These are phyloP conservation scores for Starmerella powellii DNA, from an alignment of 805 yeast genomes.

Conservation along the genomic window DNA sequence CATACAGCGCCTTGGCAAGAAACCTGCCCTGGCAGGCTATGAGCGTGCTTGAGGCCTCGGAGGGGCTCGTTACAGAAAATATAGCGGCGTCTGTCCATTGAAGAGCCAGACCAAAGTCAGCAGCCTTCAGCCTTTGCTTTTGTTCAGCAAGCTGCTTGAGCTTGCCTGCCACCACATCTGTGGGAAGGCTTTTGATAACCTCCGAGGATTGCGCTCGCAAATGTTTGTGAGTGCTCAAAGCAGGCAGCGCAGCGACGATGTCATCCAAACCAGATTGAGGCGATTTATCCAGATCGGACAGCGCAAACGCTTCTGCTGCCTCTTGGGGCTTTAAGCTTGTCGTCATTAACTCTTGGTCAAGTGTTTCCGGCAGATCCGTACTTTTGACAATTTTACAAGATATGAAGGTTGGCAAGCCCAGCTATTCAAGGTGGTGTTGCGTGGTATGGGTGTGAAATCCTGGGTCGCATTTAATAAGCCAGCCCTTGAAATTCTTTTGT, in stretches of 20 bases:
- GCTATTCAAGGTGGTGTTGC: too few species aligned
- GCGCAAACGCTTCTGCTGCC: background rate
- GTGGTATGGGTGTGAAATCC: too few species aligned
- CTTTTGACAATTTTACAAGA: too few species aligned
- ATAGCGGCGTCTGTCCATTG: conserved; percentile 3
- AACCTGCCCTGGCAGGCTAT: conserved; percentile 6
- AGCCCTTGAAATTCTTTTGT: background rate
- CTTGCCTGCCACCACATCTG: background rate
- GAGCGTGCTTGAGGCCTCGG: background rate
- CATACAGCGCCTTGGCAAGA: background rate
- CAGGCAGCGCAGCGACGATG: background rate
- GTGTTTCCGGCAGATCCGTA: too few species aligned
- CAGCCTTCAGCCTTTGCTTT: background rate
- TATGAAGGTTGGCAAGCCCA: background rate
- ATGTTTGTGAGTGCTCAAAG: conserved; percentile 4
- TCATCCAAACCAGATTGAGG: background rate
- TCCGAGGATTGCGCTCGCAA: background rate
- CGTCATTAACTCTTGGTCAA: background rate
- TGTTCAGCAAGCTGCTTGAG: background rate
- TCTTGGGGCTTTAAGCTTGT: background rate
- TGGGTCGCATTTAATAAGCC: conserved; percentile 6
- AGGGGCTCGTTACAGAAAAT: background rate
- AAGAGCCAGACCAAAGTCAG: conserved; percentile 7
- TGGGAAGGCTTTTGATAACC: background rate
- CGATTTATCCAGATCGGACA: background rate